phyloP scores from a whole-genome alignment of 1,284 basidiomycete species.

The Moesziomyces sp. region DNA sequence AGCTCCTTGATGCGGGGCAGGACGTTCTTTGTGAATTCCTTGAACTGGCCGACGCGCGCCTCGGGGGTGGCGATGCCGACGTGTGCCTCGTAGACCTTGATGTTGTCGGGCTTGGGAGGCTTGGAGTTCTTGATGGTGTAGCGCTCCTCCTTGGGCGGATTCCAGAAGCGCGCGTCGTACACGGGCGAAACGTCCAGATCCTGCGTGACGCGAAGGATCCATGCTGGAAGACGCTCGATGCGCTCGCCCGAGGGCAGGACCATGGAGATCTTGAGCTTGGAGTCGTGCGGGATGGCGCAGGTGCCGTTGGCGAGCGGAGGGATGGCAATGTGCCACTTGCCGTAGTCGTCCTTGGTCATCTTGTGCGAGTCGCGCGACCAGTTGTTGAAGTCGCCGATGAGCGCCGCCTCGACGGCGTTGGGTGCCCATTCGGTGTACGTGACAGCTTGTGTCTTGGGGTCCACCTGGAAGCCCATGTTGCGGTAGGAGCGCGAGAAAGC shows the following conservation, averaged over 20 bases:
- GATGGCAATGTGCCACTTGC: constrained; percentile 88
- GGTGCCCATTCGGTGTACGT: constrained; percentile 96
- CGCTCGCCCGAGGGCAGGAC: constrained; percentile 80
- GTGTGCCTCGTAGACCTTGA: constrained; percentile 96
- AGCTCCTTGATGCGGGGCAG: constrained; percentile 88
- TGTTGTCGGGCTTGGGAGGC: constrained; percentile 76
- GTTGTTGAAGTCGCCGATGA: constrained; percentile 95
- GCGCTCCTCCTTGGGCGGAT: constrained; percentile 78
- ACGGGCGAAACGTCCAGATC: constrained; percentile 87
- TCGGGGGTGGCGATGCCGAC: constrained; percentile 95
- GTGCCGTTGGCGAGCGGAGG: constrained; percentile 73
- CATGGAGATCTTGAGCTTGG: constrained; percentile 79
- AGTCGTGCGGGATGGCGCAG: constrained; percentile 90
- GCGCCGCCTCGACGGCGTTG: constrained; percentile 80
- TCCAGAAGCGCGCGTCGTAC: constrained; percentile 99
- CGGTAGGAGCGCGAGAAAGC: constrained; percentile 87
- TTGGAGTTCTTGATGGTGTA: constrained; percentile 86
- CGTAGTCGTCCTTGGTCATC: constrained; percentile 90
- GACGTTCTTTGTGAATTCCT: constrained; percentile 84
- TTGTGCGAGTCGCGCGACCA: constrained; percentile 82
- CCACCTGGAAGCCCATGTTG: constrained; percentile 83
- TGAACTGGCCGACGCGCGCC: constrained; percentile 88
- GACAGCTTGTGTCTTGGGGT: constrained; percentile 76
- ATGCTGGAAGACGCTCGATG: constrained; percentile 90
- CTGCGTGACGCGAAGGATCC: constrained; percentile 95